Conservation (phyloP, 495 filamentous ascomycete genomes). For the Platismatia glauca region DNA sequence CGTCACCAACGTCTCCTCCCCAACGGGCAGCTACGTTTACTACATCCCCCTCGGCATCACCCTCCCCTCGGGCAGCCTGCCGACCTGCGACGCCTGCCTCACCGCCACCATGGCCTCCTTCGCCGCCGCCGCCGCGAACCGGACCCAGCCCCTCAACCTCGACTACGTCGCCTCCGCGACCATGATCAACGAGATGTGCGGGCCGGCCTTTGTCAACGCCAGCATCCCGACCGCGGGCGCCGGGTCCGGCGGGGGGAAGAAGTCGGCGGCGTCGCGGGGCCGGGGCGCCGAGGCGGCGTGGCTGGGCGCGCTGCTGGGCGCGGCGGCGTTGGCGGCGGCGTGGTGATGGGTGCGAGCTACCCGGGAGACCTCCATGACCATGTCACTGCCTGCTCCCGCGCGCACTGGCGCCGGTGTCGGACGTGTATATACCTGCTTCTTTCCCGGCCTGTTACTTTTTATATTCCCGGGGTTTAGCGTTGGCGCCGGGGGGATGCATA, state of each 20-base stretch:
- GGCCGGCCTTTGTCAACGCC: conserved; percentile 51
- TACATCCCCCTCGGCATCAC: conserved; percentile 69
- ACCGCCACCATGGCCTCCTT: conserved; percentile 63
- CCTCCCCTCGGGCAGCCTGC: conserved; percentile 51
- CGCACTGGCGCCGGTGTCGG: background rate
- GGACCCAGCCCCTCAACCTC: conserved; percentile 45
- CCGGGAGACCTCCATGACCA: no score
- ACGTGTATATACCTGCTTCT: background rate
- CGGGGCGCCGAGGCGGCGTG: background rate
- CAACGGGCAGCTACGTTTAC: conserved; percentile 68
- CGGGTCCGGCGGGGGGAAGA: conserved; percentile 1
- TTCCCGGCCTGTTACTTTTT: no score
- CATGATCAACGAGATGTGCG: conserved; percentile 58
- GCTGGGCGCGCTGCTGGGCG: background rate
- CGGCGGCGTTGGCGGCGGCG: background rate
- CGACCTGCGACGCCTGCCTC: conserved; percentile 62
- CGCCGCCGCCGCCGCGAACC: conserved; percentile 48
- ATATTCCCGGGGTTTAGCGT: conserved; percentile 5
- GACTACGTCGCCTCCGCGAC: conserved; percentile 57
- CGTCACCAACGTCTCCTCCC: conserved; percentile 55
- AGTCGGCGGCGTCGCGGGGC: background rate
- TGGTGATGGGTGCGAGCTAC: background rate
- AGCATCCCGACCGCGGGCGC: conserved; percentile 39
- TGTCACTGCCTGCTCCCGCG: no score
- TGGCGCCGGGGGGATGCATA: background rate